These are phyloP conservation scores for Cordyceps cicadae DNA, from an alignment of 2,329 filamentous ascomycete genomes.

Conservation along the genomic window DNA sequence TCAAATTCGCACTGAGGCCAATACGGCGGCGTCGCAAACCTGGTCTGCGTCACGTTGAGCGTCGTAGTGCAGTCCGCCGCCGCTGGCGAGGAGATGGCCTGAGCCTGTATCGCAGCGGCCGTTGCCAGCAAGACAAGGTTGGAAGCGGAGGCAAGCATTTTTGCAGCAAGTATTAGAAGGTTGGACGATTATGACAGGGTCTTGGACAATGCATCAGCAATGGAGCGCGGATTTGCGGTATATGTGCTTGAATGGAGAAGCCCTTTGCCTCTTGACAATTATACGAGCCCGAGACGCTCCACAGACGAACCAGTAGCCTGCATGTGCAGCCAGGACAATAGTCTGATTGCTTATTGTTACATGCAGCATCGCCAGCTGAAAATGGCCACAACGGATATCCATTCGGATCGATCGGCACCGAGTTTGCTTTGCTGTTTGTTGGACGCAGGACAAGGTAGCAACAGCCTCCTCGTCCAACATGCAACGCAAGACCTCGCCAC, in stretches of 20 bases:
- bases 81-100: constrained; percentile 10
- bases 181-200: background rate
- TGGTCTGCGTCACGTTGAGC: constrained; percentile 19
- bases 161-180: background rate
- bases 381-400: background rate
- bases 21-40: constrained; percentile 21
- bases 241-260: background rate
- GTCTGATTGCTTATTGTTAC: background rate
- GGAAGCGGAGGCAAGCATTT: background rate
- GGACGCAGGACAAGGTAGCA: background rate
- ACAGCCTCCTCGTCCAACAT: background rate
- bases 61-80: constrained; percentile 20
- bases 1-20: constrained; percentile 20
- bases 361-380: background rate
- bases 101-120: background rate
- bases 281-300: background rate
- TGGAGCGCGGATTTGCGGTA: background rate
- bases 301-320: background rate
- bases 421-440: background rate
- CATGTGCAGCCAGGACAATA: too few relatives aligned
- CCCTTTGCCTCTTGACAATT: background rate
- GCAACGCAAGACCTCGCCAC: background rate
- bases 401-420: background rate
- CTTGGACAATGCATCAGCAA: background rate
- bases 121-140: background rate